Base-by-base conservation (phyloP, 192 early-diverging fungal species). In the Backusella westeae region DNA sequence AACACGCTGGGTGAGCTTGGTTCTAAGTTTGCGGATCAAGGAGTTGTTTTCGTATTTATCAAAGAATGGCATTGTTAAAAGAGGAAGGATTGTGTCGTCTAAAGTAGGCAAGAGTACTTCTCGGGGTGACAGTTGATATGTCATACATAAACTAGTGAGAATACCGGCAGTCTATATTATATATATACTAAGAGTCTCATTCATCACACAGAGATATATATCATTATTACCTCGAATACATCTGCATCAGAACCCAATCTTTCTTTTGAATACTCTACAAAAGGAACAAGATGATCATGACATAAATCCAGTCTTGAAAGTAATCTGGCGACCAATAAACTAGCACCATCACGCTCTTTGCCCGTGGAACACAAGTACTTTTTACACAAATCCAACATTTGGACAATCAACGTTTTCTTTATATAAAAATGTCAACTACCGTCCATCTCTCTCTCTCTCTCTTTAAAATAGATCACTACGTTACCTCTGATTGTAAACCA, bases 261-360 rank as follows among this genome's bases (percentile, higher is more conserved):
- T 8, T 76, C 39, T 10, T 77, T 83, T 12, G 90, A 87, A 96
- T 97, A 99, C 3, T 86, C 67, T 0, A 97, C 75, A 83, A 92
- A 97, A 10, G 81, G 80, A 0, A 85, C 74, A 6, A 96, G 87
- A 75, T 94, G 86, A 1, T 76, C 67, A 1, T 73, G 63, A 6
- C 80, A 89, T 2, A 91, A 90, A 80, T 98, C 97, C 23, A 85
- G 87, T 78, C 90, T 91, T 63, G 15, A 93, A 4, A 98, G 80
- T 34, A 99, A 77, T 35, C 96, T 89, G 23, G 94, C 88, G 1
- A 97, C 81, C 80, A 99, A 86, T 4, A 98, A 77, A 15, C 93
- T 88, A 0, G 96, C 92, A 34, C 90, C 95, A 77, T 98, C 95
- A 66, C 92, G 88, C 56, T 97, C 98, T 74, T 94, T 96, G 15